These are phyloP conservation scores for Akebia trifoliata DNA, from an alignment of 164 flowering plant genomes.

Conservation along the genomic window DNA sequence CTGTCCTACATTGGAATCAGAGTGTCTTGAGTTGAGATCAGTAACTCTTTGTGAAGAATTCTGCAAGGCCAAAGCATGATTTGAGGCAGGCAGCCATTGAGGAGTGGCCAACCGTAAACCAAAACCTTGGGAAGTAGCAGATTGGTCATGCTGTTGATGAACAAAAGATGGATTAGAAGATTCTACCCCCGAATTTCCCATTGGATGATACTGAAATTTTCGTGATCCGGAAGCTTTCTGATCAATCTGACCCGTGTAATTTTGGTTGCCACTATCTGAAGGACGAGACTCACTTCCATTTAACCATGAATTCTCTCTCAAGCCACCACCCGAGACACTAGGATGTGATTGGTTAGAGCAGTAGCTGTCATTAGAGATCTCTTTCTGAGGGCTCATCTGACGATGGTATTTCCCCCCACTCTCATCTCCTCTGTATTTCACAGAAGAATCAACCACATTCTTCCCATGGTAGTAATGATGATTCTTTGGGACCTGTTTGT, in stretches of 20 bases:
- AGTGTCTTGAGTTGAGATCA: conserved; percentile 28
- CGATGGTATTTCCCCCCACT: conserved; percentile 19
- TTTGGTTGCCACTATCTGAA: conserved; percentile 40
- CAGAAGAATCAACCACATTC: conserved; percentile 20
- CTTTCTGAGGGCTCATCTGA: conserved; percentile 25
- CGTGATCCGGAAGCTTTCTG: conserved; percentile 29
- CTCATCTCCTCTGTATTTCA: conserved; percentile 23
- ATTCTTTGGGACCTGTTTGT: conserved; percentile 20
- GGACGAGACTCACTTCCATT: conserved; percentile 24
- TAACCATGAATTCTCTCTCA: conserved; percentile 32
- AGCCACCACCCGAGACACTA: conserved; percentile 22
- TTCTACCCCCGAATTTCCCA: conserved; percentile 53
- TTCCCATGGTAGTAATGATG: conserved; percentile 27
- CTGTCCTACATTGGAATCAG: conserved; percentile 29
- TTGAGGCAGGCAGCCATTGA: conserved; percentile 36
- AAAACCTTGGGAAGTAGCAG: conserved; percentile 59
- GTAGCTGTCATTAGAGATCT: conserved; percentile 29
- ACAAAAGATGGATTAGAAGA: conserved; percentile 45
- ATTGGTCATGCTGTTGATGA: conserved; percentile 42
- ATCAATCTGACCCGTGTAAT: conserved; percentile 34
- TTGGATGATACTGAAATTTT: conserved; percentile 85
- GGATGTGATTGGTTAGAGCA: conserved; percentile 31
- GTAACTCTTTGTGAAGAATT: conserved; percentile 27
- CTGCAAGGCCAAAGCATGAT: conserved; percentile 35
- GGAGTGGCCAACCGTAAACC: conserved; percentile 72